Evolutionary conservation across 2,329 filamentous ascomycete species (phyloP).

Genomic region (Gliomastix tumulicola): DNA sequence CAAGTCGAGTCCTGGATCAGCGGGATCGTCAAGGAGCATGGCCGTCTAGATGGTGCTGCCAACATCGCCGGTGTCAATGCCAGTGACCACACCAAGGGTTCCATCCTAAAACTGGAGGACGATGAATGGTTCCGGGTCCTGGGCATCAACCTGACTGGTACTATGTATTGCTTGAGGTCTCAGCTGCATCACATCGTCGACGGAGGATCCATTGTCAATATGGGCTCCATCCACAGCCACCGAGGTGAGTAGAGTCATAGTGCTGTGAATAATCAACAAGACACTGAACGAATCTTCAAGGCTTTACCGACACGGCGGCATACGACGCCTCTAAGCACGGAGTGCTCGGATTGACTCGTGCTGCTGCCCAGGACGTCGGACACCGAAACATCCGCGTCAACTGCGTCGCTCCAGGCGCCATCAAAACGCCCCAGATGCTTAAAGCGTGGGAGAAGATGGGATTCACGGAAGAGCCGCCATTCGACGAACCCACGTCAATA

Average conservation of each 20-base stretch:
- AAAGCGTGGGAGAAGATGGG: constrained; percentile 29
- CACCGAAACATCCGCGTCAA: constrained; percentile 36
- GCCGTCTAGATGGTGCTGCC: constrained; percentile 45
- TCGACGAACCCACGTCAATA: constrained; percentile 33
- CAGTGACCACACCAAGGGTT: constrained; percentile 28
- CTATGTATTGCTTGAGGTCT: constrained; percentile 42
- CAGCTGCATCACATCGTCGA: constrained; percentile 28
- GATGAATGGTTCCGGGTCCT: constrained; percentile 42
- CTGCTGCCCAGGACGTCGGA: constrained; percentile 31
- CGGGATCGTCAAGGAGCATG: constrained; percentile 34
- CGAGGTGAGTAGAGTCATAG: constrained; percentile 27
- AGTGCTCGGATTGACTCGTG: constrained; percentile 25
- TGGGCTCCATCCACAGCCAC: constrained; percentile 36
- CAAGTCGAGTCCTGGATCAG: constrained; percentile 45
- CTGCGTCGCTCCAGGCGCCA: constrained; percentile 39
- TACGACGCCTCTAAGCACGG: constrained; percentile 31
- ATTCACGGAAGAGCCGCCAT: constrained; percentile 18
- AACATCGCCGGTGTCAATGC: constrained; percentile 49
- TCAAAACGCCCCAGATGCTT: constrained; percentile 42
- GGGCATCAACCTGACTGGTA: constrained; percentile 40
- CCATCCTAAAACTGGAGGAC: constrained; percentile 35
- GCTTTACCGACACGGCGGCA: constrained; percentile 24
- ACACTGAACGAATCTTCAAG: constrained; percentile 7
- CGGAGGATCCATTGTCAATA: constrained; percentile 53
- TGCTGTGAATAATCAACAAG: neutral